Evolutionary conservation across 176 grass and related monocot genomes (phyloP), one percentile per base, ranked within the genome.

Genomic region (Oryza coarctata): DNA sequence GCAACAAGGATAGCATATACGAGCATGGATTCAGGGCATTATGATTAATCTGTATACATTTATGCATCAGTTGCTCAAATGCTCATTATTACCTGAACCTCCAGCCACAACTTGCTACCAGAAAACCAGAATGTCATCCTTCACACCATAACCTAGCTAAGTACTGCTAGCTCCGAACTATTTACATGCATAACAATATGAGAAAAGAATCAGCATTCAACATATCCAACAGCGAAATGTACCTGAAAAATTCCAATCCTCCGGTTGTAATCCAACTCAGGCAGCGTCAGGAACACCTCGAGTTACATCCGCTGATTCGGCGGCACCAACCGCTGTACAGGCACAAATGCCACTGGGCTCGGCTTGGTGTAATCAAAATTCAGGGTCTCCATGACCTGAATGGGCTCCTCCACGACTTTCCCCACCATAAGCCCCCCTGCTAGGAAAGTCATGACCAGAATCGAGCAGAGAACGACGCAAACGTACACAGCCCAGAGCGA

Each of bases 321-420:
- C 1, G 73, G 89, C 31, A 93, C 92, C 73, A 86, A n/a, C 55
- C 80, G 60, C 9, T 35, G 74, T 36, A 91, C 79, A 0, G 80
- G 87, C 68, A 98, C 93, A 68, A 87, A 36, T 5, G 90, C 92
- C 33, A 71, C 85, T 0, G 96, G 96, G 73, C 76, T 98, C 28
- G 90, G 75, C 72, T 90, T 91, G 7, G 96, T 95, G 76, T 98
- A 98, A 79, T 98, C 95, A 71, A 98, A 98, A 79, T 88, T 98
- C 43, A 98, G 78, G 35, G 77, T 84, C 79, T 90, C 90, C 0
- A 65, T 95, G 70, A 95, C 76, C 73, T 93, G 88, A 49, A 98
- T 75, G 41, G 92, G 96, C 70, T 89, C 84, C 33, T 93, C 96
- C 15, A 93, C 88, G 12, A 90, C 55, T 33, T 43, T 87, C 41